Conservation (phyloP, 2,329 filamentous ascomycete species). For the Aspergillus latus region DNA sequence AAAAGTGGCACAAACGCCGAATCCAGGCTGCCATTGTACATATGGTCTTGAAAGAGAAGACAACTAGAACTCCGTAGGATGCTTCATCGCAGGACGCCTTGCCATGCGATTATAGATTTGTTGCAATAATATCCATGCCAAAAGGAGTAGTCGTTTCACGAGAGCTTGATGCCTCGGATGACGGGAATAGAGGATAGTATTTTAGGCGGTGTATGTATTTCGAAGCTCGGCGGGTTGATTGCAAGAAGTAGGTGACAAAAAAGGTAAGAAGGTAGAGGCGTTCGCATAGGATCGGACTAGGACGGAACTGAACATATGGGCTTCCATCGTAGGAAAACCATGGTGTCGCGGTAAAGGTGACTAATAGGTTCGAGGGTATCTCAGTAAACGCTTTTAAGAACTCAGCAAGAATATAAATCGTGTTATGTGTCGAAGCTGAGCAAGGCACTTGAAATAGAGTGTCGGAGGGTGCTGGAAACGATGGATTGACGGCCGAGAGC, state of each 20-base stretch:
- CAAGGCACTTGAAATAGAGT: neutral
- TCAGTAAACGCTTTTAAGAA: conserved; percentile 28
- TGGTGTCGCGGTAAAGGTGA: conserved; percentile 19
- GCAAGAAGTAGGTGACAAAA: neutral
- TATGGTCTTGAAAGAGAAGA: conserved; percentile 16
- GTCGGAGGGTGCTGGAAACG: neutral
- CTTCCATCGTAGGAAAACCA: conserved; percentile 17
- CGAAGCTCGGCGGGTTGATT: neutral
- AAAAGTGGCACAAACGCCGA: neutral
- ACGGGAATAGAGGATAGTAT: neutral
- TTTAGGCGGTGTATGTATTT: conserved; percentile 9
- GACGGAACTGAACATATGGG: conserved; percentile 12
- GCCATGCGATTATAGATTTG: conserved; percentile 32
- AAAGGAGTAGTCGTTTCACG: neutral
- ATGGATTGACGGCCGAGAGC: neutral
- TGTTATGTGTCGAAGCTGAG: conserved; percentile 8
- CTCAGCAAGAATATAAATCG: conserved; percentile 12
- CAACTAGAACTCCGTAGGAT: conserved; percentile 27
- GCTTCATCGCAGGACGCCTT: conserved; percentile 33
- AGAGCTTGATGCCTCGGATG: neutral
- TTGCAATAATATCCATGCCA: conserved; percentile 10
- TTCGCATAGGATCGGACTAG: conserved; percentile 5
- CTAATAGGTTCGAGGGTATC: conserved; percentile 33
- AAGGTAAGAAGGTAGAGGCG: conserved; percentile 9
- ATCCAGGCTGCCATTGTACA: conserved; percentile 19